Percentiles rank a stretch among this genome's conserved stretches.
Conservation (phyloP, 2,329 filamentous ascomycete genomes). For the Fusarium odoratissimum region DNA sequence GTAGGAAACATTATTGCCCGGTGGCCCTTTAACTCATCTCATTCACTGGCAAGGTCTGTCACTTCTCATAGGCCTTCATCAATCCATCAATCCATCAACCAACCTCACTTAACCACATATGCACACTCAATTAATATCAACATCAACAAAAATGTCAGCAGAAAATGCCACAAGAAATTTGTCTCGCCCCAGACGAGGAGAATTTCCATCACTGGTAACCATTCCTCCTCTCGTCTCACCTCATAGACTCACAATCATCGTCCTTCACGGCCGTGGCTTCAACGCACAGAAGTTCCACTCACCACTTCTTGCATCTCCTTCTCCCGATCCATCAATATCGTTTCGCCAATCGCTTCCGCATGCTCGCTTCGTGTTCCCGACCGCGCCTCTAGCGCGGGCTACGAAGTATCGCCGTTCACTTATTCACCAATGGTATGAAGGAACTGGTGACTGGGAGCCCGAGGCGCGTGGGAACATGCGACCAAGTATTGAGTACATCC, state of each 20-base stretch:
- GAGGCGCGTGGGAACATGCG: slow-evolving; percentile 50
- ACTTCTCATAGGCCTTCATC: background rate
- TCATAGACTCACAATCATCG: slow-evolving; percentile 59
- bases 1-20: no score
- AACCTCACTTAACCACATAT: background rate
- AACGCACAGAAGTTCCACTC: slow-evolving; percentile 54
- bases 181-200: slow-evolving; percentile 24
- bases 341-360: slow-evolving; percentile 53
- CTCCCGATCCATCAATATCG: slow-evolving; percentile 11
- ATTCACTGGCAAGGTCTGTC: background rate
- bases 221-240: slow-evolving; percentile 39
- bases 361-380: slow-evolving; percentile 63
- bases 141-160: background rate
- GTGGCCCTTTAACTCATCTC: background rate
- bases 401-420: slow-evolving; percentile 48
- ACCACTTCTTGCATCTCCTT: slow-evolving; percentile 50
- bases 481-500: slow-evolving; percentile 55
- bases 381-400: slow-evolving; percentile 53
- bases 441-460: slow-evolving; percentile 51
- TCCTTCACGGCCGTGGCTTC: slow-evolving; percentile 63
- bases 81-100: background rate
- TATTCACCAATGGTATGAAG: slow-evolving; percentile 53
- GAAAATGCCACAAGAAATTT: background rate
- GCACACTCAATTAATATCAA: background rate
- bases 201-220: slow-evolving; percentile 40